phyloP scores from a whole-genome alignment of 2,329 filamentous ascomycete genomes.

The Colletotrichum graminicola region DNA sequence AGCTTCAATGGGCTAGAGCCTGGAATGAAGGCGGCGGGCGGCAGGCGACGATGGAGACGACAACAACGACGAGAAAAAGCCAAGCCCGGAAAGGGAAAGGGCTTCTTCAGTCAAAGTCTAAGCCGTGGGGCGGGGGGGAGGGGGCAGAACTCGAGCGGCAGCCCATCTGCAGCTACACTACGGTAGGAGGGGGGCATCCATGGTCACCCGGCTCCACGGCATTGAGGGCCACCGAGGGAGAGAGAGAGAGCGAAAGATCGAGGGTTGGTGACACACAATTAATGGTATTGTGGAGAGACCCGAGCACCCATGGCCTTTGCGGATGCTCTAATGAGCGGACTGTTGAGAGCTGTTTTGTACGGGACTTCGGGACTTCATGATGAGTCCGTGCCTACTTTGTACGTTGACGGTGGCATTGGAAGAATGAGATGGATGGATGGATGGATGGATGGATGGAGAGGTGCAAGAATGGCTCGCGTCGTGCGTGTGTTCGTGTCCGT shows the following conservation, averaged over 20 bases:
- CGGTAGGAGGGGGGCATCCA: neutral
- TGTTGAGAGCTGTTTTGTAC: no score
- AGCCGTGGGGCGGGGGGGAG: no score
- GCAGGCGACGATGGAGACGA: neutral
- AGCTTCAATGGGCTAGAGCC: neutral
- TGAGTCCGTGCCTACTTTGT: no score
- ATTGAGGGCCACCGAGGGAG: neutral
- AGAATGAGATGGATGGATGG: no score
- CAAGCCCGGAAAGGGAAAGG: conserved; percentile 25
- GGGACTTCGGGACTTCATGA: no score
- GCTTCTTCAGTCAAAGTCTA: conserved; percentile 1
- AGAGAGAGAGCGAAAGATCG: no score
- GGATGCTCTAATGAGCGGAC: neutral
- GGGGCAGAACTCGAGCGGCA: conserved; percentile 5
- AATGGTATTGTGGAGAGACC: neutral
- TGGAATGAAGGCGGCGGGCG: neutral
- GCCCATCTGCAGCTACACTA: conserved; percentile 3
- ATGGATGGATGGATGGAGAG: neutral
- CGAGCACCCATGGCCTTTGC: neutral
- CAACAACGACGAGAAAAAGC: neutral
- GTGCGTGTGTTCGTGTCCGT: neutral
- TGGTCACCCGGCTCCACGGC: neutral
- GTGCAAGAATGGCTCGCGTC: neutral
- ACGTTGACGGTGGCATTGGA: no score
- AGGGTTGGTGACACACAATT: neutral